These are phyloP conservation scores for Nemania sp. DNA, from an alignment of 2,329 filamentous ascomycete genomes.

Conservation along the genomic window DNA sequence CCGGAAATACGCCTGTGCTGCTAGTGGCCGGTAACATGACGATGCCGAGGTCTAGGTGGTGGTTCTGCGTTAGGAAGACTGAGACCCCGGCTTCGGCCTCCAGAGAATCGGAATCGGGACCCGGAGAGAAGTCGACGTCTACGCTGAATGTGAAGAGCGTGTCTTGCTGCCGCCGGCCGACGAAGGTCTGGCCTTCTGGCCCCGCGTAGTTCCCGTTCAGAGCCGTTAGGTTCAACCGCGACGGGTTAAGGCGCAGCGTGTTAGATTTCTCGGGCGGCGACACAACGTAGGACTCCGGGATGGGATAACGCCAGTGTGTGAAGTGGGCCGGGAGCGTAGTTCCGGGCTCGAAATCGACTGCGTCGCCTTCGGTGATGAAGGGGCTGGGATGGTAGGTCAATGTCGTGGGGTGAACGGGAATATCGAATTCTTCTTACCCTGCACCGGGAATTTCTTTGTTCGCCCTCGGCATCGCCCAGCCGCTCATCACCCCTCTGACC, in stretches of 20 bases:
- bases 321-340: conserved; percentile 65
- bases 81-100: conserved; percentile 66
- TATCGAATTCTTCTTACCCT: conserved; percentile 41
- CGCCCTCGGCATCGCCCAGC: conserved; percentile 46
- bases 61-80: conserved; percentile 65
- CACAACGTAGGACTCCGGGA: conserved; percentile 58
- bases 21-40: conserved; percentile 52
- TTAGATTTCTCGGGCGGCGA: conserved; percentile 58
- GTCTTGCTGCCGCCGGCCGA: conserved; percentile 67
- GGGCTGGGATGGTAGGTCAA: conserved; percentile 50
- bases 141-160: conserved; percentile 65
- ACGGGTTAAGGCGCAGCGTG: conserved; percentile 61
- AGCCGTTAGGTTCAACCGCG: conserved; percentile 65
- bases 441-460: conserved; percentile 42
- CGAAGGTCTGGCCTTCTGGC: conserved; percentile 62
- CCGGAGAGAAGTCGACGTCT: conserved; percentile 56
- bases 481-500: conserved; percentile 53
- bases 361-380: conserved; percentile 58
- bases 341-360: conserved; percentile 59
- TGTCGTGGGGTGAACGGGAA: neutral
- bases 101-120: conserved; percentile 42
- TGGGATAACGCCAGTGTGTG: conserved; percentile 67
- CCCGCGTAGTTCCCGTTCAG: conserved; percentile 62
- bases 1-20: conserved; percentile 43
- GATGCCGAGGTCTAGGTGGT: conserved; percentile 63